Percentiles rank a stretch among this genome's conserved stretches.
Conservation (phyloP, 1,139 yeast species). For the Taiozyma sp. region DNA sequence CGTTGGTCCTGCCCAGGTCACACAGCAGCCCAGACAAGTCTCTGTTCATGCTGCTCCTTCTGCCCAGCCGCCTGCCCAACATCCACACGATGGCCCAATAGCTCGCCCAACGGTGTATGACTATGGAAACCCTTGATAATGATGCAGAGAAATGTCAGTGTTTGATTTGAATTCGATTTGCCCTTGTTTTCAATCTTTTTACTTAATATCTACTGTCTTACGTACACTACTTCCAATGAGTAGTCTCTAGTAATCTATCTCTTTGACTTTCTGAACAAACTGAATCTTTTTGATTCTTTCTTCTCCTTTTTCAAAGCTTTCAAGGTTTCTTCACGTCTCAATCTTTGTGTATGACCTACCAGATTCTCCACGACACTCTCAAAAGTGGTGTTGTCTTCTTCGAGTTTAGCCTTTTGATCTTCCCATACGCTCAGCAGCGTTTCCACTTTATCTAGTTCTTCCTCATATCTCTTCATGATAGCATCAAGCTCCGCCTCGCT, state of each 20-base stretch:
- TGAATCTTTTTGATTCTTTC: conserved; percentile 12
- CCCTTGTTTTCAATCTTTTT: background rate
- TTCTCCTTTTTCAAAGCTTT: conserved; percentile 20
- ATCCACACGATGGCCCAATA: background rate
- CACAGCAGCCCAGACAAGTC: background rate
- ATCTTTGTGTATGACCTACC: conserved; percentile 62
- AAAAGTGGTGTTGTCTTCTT: conserved; percentile 54
- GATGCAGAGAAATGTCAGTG: background rate
- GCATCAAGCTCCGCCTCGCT: conserved; percentile 22
- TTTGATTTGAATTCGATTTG: background rate
- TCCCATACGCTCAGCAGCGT: conserved; percentile 45
- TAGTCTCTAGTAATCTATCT: conserved; percentile 2
- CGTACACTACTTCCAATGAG: background rate
- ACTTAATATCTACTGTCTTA: background rate
- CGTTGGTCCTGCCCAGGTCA: background rate
- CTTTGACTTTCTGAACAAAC: conserved; percentile 11
- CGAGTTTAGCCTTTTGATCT: conserved; percentile 35
- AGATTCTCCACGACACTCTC: conserved; percentile 68
- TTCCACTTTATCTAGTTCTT: conserved; percentile 23
- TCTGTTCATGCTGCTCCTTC: background rate
- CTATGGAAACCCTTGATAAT: background rate
- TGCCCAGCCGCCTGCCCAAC: background rate
- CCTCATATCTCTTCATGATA: conserved; percentile 19
- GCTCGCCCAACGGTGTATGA: background rate
- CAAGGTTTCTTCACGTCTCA: conserved; percentile 44